phyloP scores from a whole-genome alignment of 805 yeast species.

The Vanderwaltozyma verrucispora region DNA sequence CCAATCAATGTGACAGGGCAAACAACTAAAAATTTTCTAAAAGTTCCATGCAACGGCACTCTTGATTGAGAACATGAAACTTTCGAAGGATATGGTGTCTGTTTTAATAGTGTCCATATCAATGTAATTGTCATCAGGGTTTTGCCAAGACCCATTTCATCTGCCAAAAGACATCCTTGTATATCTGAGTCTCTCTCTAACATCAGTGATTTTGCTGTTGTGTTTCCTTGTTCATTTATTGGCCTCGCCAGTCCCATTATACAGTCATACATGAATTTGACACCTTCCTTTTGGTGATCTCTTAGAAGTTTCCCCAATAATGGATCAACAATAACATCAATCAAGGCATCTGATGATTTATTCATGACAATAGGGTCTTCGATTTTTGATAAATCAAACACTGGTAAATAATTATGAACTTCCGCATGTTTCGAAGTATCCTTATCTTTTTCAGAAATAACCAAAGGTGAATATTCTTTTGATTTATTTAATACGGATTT shows the following conservation, averaged over 20 bases:
- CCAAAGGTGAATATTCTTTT: constrained; percentile 4
- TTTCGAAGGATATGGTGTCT: constrained; percentile 39
- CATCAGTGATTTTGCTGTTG: constrained; percentile 7
- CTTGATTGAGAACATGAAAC: constrained; percentile 28
- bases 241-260: constrained; percentile 55
- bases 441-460: constrained; percentile 2
- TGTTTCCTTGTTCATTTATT: not conserved
- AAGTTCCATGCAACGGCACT: constrained; percentile 27
- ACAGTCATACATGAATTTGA: constrained; percentile 70
- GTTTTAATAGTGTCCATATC: constrained; percentile 73
- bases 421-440: constrained; percentile 13
- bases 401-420: constrained; percentile 24
- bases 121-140: constrained; percentile 78
- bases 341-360: constrained; percentile 19
- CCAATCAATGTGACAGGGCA: constrained; percentile 85
- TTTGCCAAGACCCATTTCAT: constrained; percentile 95
- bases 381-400: constrained; percentile 30
- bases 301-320: constrained; percentile 43
- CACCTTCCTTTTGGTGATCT: constrained; percentile 82
- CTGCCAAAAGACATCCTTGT: constrained; percentile 79
- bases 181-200: constrained; percentile 21
- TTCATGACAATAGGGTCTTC: constrained; percentile 36
- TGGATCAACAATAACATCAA: constrained; percentile 55
- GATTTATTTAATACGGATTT: constrained; percentile 9
- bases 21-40: constrained; percentile 60